Conservation (phyloP, 331 rosid species). For the Erythrophleum ivorense region DNA sequence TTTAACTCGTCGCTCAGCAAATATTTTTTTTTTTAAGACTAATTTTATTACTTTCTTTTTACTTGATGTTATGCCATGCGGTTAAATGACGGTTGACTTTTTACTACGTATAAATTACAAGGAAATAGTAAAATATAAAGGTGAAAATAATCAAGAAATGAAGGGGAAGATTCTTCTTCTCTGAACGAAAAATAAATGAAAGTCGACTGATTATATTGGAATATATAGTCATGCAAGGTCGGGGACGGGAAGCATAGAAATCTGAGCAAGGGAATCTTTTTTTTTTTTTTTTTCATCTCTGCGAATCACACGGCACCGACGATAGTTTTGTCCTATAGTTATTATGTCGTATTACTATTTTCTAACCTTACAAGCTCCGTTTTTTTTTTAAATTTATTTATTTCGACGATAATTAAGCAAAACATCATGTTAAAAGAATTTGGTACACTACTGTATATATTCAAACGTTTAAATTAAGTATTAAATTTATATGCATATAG, state of each 20-base stretch:
- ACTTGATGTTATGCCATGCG: neutral
- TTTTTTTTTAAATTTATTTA: neutral
- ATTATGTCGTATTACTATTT: neutral
- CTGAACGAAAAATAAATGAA: neutral
- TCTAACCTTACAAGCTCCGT: neutral
- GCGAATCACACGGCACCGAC: constrained; percentile 1
- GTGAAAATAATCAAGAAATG: too few species aligned
- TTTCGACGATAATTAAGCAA: neutral
- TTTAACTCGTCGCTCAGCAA: neutral
- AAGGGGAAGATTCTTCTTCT: neutral
- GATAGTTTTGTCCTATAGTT: neutral
- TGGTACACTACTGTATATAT: too few species aligned
- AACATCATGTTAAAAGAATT: neutral
- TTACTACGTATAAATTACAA: neutral
- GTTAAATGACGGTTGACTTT: neutral
- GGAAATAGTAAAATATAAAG: too few species aligned
- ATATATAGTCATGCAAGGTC: neutral
- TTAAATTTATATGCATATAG: neutral
- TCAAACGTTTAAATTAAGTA: too few species aligned
- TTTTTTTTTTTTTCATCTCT: neutral
- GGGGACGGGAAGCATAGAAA: neutral
- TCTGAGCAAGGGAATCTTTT: neutral
- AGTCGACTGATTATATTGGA: neutral
- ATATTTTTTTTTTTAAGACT: neutral
- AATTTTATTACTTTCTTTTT: neutral